Evolutionary conservation across 2,329 filamentous ascomycete genomes (phyloP), one percentile per base, ranked within the genome.

Genomic region (Monilinia fructigena): DNA sequence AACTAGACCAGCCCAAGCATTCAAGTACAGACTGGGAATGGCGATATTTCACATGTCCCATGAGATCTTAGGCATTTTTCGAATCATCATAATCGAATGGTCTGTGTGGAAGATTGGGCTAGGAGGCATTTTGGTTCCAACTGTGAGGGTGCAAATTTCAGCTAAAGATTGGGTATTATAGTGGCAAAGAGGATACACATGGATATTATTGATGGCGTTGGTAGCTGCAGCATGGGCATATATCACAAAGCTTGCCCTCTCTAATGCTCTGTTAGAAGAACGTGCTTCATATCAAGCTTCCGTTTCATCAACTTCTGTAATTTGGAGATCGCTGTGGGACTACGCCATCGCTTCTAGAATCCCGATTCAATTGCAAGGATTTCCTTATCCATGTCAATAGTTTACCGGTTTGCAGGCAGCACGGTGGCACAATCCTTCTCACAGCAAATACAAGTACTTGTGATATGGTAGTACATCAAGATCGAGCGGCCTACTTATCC

Each of bases 261-360:
- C 20, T 20, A 40, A 60, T 28, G 8, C 10, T 35, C 20, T 35
- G 11, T 60, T 28, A 4, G 14, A 55, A 52, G 35, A 60, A 65
- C 47, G 63, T 53, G 63, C 55, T 65, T 40, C 23, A 60, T 38
- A 8, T 38, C 28, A 28, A 59, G 20, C 48, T 60, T 20, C n/a
- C 28, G 14, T 53, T 45, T 45, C 55, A 53, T 45, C 55, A 28
- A 16, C 47, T 26, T n/a, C 35, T 12, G 35, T 18, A n/a, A 26
- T 26, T 60, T 55, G 7, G 42, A 16, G 35, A n/a, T 42, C 26
- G 35, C 45, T 28, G 53, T 52, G 45, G n/a, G 2, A 28, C 40
- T 26, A 58, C n/a, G 55, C 55, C 23, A 58, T 45, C 16, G 55
- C 55, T 45, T 58, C 38, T 28, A 45, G 55, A n/a, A 58, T 45